Base-by-base conservation (phyloP, 148 eudicot species). In the Cornus suecica region DNA sequence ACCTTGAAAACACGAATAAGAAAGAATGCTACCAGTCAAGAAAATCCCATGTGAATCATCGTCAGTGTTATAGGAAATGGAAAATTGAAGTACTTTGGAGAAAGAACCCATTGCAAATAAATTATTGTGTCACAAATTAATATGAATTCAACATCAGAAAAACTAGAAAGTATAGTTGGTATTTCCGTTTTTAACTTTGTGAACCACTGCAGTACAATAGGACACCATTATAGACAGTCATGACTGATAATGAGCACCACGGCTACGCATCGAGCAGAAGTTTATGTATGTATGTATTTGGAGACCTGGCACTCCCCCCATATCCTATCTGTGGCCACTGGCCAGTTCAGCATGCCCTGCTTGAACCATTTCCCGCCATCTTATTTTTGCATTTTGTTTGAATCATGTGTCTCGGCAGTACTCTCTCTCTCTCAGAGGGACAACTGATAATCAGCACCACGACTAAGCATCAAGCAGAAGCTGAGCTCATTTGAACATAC, bases 31-130 rank as follows among this genome's bases (percentile, higher is more conserved):
- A 95, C 96, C 29, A 85, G 26, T 80, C 97, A 97, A 45, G 99
- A 95, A 80, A 95, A 92, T 31, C 99, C 99, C 99, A 95, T 95
- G 80, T 95, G 99, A 76, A 95, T 90, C 99, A 95, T 95, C 34
- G 99, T 95, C 34, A 95, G 94, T 51, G 99, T 95, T 71, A 95
- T 93, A 56, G 97, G 99, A 9, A 95, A 86, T 56, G 99, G 97
- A 80, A 95, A 95, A 74, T 92, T 95, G 94, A 95, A 95, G 82
- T 95, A 95, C 81, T 92, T 95, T 37, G 94, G 97, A 75, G 99
- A 95, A 77, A 95, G 99, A 84, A 95, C 97, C 99, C 99, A 95
- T 97, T 95, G 97, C 87, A 84, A 78, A 69, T 8, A 69, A 52
- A 79, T 54, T 78, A 66, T 58, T 27, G 58, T 14, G 68, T 34